Evolutionary conservation across 805 yeast species (phyloP).

Genomic region (Wickerhamiella hasegawae): DNA sequence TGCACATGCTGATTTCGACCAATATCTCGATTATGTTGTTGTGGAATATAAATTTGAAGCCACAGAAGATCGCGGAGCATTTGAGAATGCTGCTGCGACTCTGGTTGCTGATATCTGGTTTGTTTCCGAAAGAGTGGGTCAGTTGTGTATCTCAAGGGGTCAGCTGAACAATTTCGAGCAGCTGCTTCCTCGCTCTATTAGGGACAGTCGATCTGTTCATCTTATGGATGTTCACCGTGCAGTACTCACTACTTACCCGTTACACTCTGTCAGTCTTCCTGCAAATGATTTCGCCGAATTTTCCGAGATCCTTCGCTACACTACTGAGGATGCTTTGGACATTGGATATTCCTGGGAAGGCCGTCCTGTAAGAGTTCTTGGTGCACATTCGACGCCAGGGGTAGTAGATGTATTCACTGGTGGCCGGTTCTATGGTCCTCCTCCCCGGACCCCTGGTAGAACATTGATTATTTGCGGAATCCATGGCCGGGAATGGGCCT

Average conservation of each 20-base stretch:
- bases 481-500: conserved; percentile 85
- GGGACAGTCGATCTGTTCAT: conserved; percentile 6
- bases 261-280: conserved; percentile 3
- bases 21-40: conserved; percentile 2
- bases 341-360: conserved; percentile 70
- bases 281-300: neutral
- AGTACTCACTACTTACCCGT: conserved; percentile 15
- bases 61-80: conserved; percentile 1
- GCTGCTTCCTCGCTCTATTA: conserved; percentile 4
- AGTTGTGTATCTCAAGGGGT: conserved; percentile 2
- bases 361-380: conserved; percentile 50
- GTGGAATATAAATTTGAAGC: conserved; percentile 3
- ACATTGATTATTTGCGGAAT: conserved; percentile 59
- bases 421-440: too few species aligned
- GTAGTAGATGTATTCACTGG: too few species aligned
- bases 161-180: conserved; percentile 4
- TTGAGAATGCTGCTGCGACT: conserved; percentile 1
- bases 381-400: conserved; percentile 31
- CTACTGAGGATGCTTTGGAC: conserved; percentile 15
- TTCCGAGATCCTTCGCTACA: conserved; percentile 1
- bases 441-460: conserved; percentile 8
- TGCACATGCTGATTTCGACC: neutral
- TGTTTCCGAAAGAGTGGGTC: neutral
- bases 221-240: conserved; percentile 17
- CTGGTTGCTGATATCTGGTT: conserved; percentile 5